Base-by-base conservation (phyloP, 2,329 filamentous ascomycete genomes). In the Cryphonectria nitschkei region DNA sequence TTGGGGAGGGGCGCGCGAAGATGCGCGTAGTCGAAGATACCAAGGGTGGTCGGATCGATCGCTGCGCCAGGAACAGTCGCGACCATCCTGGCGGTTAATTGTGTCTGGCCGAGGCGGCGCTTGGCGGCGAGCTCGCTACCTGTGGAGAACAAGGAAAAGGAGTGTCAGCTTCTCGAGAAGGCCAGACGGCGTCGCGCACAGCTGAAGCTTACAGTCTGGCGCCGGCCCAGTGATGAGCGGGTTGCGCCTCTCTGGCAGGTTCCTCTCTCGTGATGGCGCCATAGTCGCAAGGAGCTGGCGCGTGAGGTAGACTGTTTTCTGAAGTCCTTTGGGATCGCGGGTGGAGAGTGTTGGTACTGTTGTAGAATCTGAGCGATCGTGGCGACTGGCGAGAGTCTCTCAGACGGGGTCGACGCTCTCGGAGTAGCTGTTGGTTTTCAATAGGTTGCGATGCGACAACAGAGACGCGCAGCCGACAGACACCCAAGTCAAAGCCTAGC, bases 21-120 rank as follows among this genome's bases (percentile, higher is more conserved):
- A 80, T 99, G 96, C 74, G 95, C 95, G 81, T 99, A 99, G 82
- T 98, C 96, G 80, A 99, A 97, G 63, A 91, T 89, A 67, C 93
- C 94, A 72, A 96, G 85, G 75, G 92, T 90, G 75, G 91, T 87
- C 63, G 89, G 85, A 79, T 93, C 93, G 70, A 90, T 89, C 74
- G 93, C 91, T 80, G 90, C 92, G 54, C 88, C 87, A 13, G 89
- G 88, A 72, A 89, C 89, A n/a, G 91, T 84, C 76, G 92, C 90
- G 46, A 91, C 90, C 77, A 94, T 90, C 83, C 94, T 96, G 67
- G 95, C 90, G 13, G 91, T 90, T 74, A 99, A 87, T 81, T 97
- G 93, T 34, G 96, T 99, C 83, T 97, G 95, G 63, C 95, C 96
- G 62, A 99, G 87, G 76, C 95, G 93, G 78, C 96, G 92, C 78